Base-by-base conservation (phyloP, 345 rosid species). In the Eucalyptus marginata region DNA sequence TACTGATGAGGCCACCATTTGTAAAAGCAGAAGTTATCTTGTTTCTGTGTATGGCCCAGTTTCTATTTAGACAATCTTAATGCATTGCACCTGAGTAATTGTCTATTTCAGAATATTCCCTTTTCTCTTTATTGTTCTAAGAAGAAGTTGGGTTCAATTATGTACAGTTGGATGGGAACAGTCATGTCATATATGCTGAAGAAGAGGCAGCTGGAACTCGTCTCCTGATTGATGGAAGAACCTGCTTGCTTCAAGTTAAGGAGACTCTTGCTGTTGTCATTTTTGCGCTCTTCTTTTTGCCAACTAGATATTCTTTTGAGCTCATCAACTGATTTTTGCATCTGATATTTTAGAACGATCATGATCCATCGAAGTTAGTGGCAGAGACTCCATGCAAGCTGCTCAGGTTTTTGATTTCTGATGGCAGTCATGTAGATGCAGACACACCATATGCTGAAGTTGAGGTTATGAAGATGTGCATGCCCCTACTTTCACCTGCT, bases 191-290 rank as follows among this genome's bases (percentile, higher is more conserved):
- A 93, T 98, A 98, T 92, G 99, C 99, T 43, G 99, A 98, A 92
- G 99, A 98, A 94, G 99, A 98, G 95, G 99, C 99, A 14, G 99
- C 99, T 88, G 99, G 99, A 91, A 98, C 99, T 90, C 99, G 99
- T 68, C 99, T 98, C 88, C 98, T 98, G 87, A 98, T 98, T 87
- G 99, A 98, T 88, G 99, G 99, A 93, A 95, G 99, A 90, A 98
- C 99, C 90, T 98, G 99, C 94, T 93, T 98, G 93, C 96, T 98
- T 87, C 99, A 96, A 96, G 98, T 96, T 86, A 88, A 76, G 40
- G 86, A 86, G 44, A 86, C 31, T 15, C 88, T 51, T 91, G 80
- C 89, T 81, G 64, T 88, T 88, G 43, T 50, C 31, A 50, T 80
- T 90, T 88, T 40, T 87, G 80, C n/a, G 14, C 36, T 49, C 10